Evolutionary conservation across 2,329 filamentous ascomycete species (phyloP), one percentile per base, ranked within the genome.

Genomic region (Camillea tinctor): DNA sequence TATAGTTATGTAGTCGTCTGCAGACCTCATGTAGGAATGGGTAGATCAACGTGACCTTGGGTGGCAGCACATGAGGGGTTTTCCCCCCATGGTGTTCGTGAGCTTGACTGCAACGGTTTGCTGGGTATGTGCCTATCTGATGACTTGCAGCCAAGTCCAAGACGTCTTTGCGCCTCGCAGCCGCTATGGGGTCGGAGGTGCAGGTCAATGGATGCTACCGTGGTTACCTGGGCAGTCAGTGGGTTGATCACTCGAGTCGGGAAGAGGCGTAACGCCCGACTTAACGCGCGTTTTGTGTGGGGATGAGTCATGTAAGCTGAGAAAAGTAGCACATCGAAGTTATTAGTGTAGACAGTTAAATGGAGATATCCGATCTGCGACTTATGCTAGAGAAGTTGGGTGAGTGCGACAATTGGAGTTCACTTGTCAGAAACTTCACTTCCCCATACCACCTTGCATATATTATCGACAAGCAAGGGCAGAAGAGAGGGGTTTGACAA

Each of bases 391-490:
- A 44, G 36, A 44, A 44, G 36, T n/a, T n/a, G 36, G 36, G 11
- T 15, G 36, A 11, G 36, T 44, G 36, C 36, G 36, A n/a, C 36
- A 44, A n/a, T 30, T 44, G 36, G 13, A 15, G 36, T 44, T 44
- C 36, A n/a, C 36, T n/a, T 44, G 5, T 44, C n/a, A n/a, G n/a
- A n/a, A n/a, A n/a, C 36, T 44, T 44, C 36, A 17, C 36, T 17
- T 44, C 36, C n/a, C 36, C 11, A 44, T 15, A 15, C 36, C 17
- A 44, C 54, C 60, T 40, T 63, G 52, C 56, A 55, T 62, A 57
- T 58, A 64, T 64, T 62, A 65, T 63, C 64, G 56, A 50, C 55
- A 62, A 61, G 65, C 63, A 64, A 66, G 64, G 64, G 64, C 56
- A 57, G 52, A 44, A 52, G 53, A 54, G 64, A 59, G 63, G 60